These are phyloP conservation scores for Camellia sinensis DNA, from an alignment of 148 eudicot species.

Conservation along the genomic window DNA sequence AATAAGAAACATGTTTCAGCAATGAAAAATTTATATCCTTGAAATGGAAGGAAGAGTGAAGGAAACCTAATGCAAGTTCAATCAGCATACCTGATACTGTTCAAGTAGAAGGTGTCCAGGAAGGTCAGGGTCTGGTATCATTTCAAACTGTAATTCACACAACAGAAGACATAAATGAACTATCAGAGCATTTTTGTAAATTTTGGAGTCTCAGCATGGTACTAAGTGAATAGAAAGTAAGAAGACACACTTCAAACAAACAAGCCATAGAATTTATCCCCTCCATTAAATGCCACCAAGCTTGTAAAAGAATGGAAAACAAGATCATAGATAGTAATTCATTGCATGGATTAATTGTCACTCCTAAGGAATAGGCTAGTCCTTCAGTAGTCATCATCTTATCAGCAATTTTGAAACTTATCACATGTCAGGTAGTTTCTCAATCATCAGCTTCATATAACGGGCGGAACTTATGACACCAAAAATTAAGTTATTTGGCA, in stretches of 20 bases:
- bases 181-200: background rate
- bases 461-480: background rate
- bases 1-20: background rate
- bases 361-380: background rate
- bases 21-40: background rate
- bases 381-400: background rate
- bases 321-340: slow-evolving; percentile 5
- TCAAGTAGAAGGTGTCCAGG: slow-evolving; percentile 85
- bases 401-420: background rate
- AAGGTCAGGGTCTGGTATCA: slow-evolving; percentile 81
- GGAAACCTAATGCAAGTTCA: background rate
- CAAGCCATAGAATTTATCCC: background rate
- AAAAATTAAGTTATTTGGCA: background rate
- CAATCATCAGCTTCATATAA: background rate
- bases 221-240: no score
- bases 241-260: background rate
- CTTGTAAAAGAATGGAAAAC: background rate
- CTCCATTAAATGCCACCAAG: background rate
- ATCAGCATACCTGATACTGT: slow-evolving; percentile 81
- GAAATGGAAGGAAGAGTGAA: background rate
- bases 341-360: background rate
- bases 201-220: background rate
- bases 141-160: slow-evolving; percentile 64
- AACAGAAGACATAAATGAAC: slow-evolving; percentile 1
- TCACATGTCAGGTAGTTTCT: background rate